phyloP scores from a whole-genome alignment of 805 yeast genomes.

The Metschnikowia corniflorae region DNA sequence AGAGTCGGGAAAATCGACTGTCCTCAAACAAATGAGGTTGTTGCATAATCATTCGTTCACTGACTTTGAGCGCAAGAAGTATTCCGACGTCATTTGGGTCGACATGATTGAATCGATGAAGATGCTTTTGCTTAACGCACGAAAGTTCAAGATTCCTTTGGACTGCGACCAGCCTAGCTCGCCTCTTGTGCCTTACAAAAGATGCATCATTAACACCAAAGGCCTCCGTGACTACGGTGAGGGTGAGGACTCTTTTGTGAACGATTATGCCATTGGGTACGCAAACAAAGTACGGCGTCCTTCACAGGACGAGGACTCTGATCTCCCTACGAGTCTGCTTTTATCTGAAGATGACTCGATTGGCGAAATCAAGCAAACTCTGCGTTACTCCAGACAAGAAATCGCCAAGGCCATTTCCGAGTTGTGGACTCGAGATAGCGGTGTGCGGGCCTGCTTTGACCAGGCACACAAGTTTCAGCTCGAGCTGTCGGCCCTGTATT shows the following conservation, averaged over 20 bases:
- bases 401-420: conserved; percentile 67
- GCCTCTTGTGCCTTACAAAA: conserved; percentile 45
- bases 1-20: conserved; percentile 92
- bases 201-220: conserved; percentile 51
- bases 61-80: conserved; percentile 72
- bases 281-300: conserved; percentile 3
- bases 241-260: conserved; percentile 11
- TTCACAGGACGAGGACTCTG: conserved; percentile 5
- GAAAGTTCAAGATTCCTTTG: conserved; percentile 58
- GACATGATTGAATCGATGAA: conserved; percentile 87
- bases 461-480: conserved; percentile 77
- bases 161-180: conserved; percentile 58
- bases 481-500: conserved; percentile 78
- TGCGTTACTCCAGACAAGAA: conserved; percentile 35
- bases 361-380: conserved; percentile 6
- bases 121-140: conserved; percentile 66
- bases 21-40: conserved; percentile 80
- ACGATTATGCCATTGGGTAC: conserved; percentile 18
- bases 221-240: conserved; percentile 12
- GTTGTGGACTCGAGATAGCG: conserved; percentile 70
- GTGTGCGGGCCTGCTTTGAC: conserved; percentile 55
- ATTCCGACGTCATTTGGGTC: conserved; percentile 87
- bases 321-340: conserved; percentile 14
- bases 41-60: conserved; percentile 84
- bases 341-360: conserved; percentile 8